These are phyloP conservation scores for Rhodotorula kratochvilovae DNA, from an alignment of 768 basidiomycete species.

Conservation along the genomic window DNA sequence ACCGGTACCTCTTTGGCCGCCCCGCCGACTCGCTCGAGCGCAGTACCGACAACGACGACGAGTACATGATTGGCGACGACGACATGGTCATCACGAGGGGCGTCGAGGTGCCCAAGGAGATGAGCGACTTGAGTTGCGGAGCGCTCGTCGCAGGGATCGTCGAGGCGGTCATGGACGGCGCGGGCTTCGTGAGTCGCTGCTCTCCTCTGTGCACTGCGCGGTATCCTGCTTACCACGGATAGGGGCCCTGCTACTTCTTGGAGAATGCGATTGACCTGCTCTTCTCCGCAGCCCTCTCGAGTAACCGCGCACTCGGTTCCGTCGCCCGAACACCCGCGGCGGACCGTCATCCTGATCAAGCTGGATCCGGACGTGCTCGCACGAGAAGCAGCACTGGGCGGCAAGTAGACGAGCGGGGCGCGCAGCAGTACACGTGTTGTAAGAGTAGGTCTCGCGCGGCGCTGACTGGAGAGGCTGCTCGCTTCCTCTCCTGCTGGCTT, in stretches of 20 bases:
- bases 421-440: not conserved
- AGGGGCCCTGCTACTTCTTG: constrained; percentile 2
- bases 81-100: constrained; percentile 85
- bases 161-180: constrained; percentile 89
- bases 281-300: constrained; percentile 72
- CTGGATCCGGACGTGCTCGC: constrained; percentile 87
- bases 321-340: constrained; percentile 67
- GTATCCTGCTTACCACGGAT: no score
- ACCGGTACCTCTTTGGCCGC: constrained; percentile 88
- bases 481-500: not conserved
- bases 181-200: constrained; percentile 78
- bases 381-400: constrained; percentile 74
- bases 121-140: constrained; percentile 91
- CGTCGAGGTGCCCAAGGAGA: constrained; percentile 88
- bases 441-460: not conserved
- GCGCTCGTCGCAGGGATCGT: constrained; percentile 96
- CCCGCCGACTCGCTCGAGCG: constrained; percentile 92
- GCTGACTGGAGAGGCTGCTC: no score
- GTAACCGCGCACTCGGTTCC: constrained; percentile 95
- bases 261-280: not conserved
- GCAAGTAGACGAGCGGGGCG: constrained; percentile 53
- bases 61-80: constrained; percentile 99
- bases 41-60: constrained; percentile 92
- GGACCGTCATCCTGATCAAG: constrained; percentile 96
- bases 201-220: not conserved